A percentile compares a stretch with the other conserved stretches of the same genome.
Evolutionary conservation across 306 rosid species (phyloP).

Genomic region (Sindora glabra): DNA sequence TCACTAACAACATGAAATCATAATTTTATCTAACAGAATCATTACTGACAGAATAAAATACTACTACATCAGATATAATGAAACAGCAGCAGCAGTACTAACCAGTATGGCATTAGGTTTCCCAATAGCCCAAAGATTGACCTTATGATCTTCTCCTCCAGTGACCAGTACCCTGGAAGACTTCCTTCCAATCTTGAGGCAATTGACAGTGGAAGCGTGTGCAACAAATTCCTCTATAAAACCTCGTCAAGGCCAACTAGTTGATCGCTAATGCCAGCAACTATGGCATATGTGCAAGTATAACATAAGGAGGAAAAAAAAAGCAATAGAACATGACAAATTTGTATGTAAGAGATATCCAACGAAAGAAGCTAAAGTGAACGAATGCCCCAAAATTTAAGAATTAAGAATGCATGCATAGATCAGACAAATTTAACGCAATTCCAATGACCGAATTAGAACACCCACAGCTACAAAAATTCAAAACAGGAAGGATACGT

Average conservation of each 20-base stretch:
- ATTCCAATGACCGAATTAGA: background rate
- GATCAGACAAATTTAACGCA: conserved; percentile 19
- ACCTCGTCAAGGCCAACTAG: conserved; percentile 53
- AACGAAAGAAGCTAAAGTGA: background rate
- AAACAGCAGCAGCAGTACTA: conserved; percentile 11
- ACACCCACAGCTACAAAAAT: background rate
- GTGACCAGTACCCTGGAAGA: conserved; percentile 94
- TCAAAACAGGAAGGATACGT: conserved; percentile 69
- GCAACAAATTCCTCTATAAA: conserved; percentile 94
- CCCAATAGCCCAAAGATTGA: conserved; percentile 99
- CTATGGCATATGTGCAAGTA: too few species aligned
- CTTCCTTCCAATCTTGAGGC: conserved; percentile 95
- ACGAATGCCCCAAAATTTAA: background rate
- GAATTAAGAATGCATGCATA: background rate
- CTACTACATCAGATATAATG: background rate
- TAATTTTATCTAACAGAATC: background rate
- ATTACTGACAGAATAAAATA: background rate
- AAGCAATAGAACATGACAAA: too few species aligned
- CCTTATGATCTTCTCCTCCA: conserved; percentile 99
- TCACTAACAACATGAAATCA: background rate
- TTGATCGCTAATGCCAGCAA: background rate
- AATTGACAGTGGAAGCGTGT: conserved; percentile 88
- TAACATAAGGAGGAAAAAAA: background rate
- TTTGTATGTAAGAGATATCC: conserved; percentile 25
- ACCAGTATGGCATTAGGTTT: conserved; percentile 97